These are phyloP conservation scores for Cystoisospora suis DNA, from an alignment of 169 alveolate genomes.

Conservation along the genomic window DNA sequence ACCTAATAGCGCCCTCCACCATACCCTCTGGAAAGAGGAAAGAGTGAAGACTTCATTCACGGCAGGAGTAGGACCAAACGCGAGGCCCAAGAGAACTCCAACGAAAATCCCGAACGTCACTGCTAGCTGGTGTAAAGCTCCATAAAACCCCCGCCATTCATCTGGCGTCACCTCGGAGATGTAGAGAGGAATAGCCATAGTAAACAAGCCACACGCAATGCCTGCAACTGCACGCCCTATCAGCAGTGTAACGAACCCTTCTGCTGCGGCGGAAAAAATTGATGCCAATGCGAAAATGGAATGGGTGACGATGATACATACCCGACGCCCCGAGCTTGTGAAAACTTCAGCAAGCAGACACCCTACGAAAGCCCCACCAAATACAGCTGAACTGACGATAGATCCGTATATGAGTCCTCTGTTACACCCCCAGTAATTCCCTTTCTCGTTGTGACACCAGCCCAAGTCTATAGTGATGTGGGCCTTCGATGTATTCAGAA, in stretches of 20 bases:
- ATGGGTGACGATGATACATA: conserved; percentile 43
- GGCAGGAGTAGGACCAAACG: conserved; percentile 61
- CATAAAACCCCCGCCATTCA: conserved; percentile 79
- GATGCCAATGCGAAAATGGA: conserved; percentile 41
- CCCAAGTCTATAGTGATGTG: conserved; percentile 57
- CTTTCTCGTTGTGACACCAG: conserved; percentile 59
- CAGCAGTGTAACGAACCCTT: conserved; percentile 67
- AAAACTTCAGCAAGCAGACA: conserved; percentile 60
- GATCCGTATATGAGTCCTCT: conserved; percentile 62
- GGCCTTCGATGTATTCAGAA: conserved; percentile 64
- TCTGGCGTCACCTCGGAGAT: conserved; percentile 83
- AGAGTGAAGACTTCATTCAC: conserved; percentile 26
- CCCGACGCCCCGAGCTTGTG: conserved; percentile 61
- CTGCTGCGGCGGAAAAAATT: conserved; percentile 61
- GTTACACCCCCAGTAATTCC: conserved; percentile 43
- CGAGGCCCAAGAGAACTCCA: conserved; percentile 77
- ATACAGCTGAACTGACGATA: conserved; percentile 43
- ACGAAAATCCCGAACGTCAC: conserved; percentile 82
- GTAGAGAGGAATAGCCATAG: conserved; percentile 83
- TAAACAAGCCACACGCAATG: conserved; percentile 79
- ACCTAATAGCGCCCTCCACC: conserved; percentile 71
- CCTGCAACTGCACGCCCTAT: conserved; percentile 81
- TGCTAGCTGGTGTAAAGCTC: conserved; percentile 77
- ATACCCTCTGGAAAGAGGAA: conserved; percentile 38
- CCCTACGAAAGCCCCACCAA: conserved; percentile 63